Evolutionary conservation across 768 basidiomycete genomes (phyloP).

Genomic region (Atractiella rhizophila): DNA sequence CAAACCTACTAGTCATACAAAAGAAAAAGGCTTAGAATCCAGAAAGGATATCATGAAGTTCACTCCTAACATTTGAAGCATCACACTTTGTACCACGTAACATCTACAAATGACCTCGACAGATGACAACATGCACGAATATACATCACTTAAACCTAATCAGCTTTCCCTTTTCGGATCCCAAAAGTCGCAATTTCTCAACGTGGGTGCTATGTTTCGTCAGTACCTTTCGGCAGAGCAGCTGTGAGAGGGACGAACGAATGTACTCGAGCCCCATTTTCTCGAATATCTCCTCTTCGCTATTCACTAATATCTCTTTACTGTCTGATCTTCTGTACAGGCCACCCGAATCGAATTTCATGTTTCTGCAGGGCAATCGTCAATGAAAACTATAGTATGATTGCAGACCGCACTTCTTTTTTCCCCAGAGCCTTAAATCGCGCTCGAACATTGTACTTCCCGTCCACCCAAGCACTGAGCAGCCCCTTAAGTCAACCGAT

Average conservation of each 20-base stretch:
- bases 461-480: not conserved
- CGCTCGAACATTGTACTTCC: slow-evolving; percentile 6
- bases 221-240: too few species aligned
- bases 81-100: too few species aligned
- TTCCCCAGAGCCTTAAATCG: slow-evolving; percentile 5
- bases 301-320: slow-evolving; percentile 2
- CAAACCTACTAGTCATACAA: too few species aligned
- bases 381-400: not conserved
- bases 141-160: too few species aligned
- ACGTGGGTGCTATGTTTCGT: too few species aligned
- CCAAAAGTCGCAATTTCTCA: too few species aligned
- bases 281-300: slow-evolving; percentile 8
- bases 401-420: not conserved
- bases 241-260: slow-evolving; percentile 1
- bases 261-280: slow-evolving; percentile 8
- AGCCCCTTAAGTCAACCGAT: not conserved
- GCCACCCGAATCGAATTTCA: slow-evolving; percentile 8
- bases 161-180: too few species aligned
- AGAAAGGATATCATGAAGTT: too few species aligned
- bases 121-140: too few species aligned
- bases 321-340: not conserved
- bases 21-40: too few species aligned
- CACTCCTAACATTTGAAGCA: too few species aligned
- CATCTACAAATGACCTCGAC: too few species aligned
- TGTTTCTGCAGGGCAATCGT: not conserved